Base-by-base conservation (phyloP, 352 stramenopile species). In the Phytophthora parvispora region DNA sequence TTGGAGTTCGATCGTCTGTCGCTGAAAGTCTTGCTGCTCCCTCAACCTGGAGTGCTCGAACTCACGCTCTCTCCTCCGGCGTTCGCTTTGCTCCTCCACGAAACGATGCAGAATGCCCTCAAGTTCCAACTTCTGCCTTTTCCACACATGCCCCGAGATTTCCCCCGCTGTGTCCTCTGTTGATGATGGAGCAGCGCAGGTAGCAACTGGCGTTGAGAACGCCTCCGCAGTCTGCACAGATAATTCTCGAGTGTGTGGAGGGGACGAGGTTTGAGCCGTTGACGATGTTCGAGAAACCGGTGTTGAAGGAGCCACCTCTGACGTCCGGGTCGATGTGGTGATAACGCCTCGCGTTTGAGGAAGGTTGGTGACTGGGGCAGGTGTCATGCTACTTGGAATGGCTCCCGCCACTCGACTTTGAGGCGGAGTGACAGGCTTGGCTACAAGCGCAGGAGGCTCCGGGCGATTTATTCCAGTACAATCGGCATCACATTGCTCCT, bases 1-100 rank as follows among this genome's bases (percentile, higher is more conserved):
- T 51, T 77, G 69, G 20, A 77, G 38, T 9, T 72, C 40, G 7
- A 70, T 55, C 4, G 63, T 69, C 20, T 76, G 63, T 8, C 63
- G 49, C 40, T 77, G 69, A 25, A 74, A 43, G 6, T 67, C 64
- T 34, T 67, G 64, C 12, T 75, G 67, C n/a, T 60, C 54, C 3
- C 13, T 71, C 0, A 64, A 50, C 29, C 55, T 60, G 12, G 24
- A 22, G 29, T 31, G 51, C 38, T 68, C 52, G n/a, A 62, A 38
- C 24, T 68, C 53, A 2, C 45, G 63, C 36, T 72, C 42, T 20
- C 62, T 56, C n/a, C 42, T 59, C 12, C 61, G 62, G 16, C 40
- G 28, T 24, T 72, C 52, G 13, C 49, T 72, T 32, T 76, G 68
- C 20, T 72, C 56, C 0, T 34, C 31, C 10, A 72, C 24, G 24